phyloP scores from a whole-genome alignment of 2,329 filamentous ascomycete genomes.

The Aspergillus pseudoviridinutans region DNA sequence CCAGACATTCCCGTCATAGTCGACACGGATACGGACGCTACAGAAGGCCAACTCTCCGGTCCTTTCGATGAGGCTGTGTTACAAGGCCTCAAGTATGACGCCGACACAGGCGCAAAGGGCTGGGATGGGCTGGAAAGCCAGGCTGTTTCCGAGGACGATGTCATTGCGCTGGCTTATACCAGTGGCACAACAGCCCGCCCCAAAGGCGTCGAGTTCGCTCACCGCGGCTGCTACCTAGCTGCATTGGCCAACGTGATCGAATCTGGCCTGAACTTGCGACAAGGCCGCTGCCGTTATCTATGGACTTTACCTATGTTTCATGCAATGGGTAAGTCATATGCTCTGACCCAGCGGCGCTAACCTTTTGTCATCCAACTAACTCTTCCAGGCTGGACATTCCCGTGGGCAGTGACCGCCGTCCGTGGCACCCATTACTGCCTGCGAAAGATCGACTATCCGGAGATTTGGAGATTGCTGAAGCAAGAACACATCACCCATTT shows the following conservation, averaged over 20 bases:
- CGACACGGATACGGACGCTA: constrained; percentile 78
- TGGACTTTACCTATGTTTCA: constrained; percentile 92
- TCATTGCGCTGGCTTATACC: constrained; percentile 87
- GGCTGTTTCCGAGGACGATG: constrained; percentile 69
- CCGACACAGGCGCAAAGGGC: constrained; percentile 59
- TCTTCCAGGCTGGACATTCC: constrained; percentile 68
- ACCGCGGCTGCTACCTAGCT: constrained; percentile 82
- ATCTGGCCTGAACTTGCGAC: constrained; percentile 70
- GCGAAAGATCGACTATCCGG: constrained; percentile 88
- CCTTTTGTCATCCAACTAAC: constrained; percentile 29
- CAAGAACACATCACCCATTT: constrained; percentile 89
- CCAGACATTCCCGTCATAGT: constrained; percentile 68
- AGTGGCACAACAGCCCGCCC: constrained; percentile 87
- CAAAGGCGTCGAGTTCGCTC: constrained; percentile 90
- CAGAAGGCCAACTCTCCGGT: constrained; percentile 68
- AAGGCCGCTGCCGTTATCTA: constrained; percentile 72
- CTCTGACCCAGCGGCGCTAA: not conserved
- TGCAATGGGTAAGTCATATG: constrained; percentile 46
- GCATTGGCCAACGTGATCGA: constrained; percentile 83
- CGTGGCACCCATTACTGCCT: constrained; percentile 93
- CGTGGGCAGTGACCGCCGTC: constrained; percentile 89
- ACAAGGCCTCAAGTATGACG: constrained; percentile 73
- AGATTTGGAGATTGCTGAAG: constrained; percentile 87
- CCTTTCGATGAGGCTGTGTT: constrained; percentile 79
- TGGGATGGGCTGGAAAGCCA: constrained; percentile 75